Evolutionary conservation across 371 early-diverging fungal genomes (phyloP), one percentile per base, ranked within the genome.

Genomic region (Rhizopus sp.): DNA sequence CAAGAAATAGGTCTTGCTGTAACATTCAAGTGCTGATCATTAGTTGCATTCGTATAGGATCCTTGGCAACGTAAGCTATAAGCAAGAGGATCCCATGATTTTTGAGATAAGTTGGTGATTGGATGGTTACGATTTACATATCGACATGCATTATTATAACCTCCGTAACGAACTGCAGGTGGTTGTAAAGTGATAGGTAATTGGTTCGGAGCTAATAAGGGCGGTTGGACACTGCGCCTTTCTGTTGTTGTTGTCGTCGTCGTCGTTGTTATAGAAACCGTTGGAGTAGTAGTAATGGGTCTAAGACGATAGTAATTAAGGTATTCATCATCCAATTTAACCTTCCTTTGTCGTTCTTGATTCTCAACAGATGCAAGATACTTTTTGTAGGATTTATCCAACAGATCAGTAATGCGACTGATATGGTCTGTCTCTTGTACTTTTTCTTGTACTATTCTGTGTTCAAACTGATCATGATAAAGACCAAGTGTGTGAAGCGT

Each of bases 11-110:
- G 55, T 49, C 56, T 54, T 31, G 55, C 37, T 45, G 50, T 39
- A 32, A 40, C 13, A 39, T 50, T 49, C 12, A 48, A 45, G 6
- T 62, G 30, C 13, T 60, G 55, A 7, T 23, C 8, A 32, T 32
- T 48, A 5, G 32, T 7, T 15, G 51, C 23, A 37, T 50, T 48
- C 12, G 35, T 50, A 31, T 53, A 53, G n/a, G 37, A 31, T 7
- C 54, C 53, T 35, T 60, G 60, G 17, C 62, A 61, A 30, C 57
- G 45, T 3, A 66, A 30, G 17, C 58, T 66, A 37, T 66, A 66
- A 35, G 62, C 61, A 37, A 66, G 62, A 8, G 66, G 66, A 50
- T 66, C 66, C 66, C 66, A 66, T 57, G 66, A 57, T 12, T 61
- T 61, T 38, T 66, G 62, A 44, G 66, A 66, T 7, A 66, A 30